A percentile compares a stretch with the other conserved stretches of the same genome.
These are phyloP conservation scores for Globisporangium emineosum DNA, from an alignment of 352 stramenopile genomes.

Conservation along the genomic window DNA sequence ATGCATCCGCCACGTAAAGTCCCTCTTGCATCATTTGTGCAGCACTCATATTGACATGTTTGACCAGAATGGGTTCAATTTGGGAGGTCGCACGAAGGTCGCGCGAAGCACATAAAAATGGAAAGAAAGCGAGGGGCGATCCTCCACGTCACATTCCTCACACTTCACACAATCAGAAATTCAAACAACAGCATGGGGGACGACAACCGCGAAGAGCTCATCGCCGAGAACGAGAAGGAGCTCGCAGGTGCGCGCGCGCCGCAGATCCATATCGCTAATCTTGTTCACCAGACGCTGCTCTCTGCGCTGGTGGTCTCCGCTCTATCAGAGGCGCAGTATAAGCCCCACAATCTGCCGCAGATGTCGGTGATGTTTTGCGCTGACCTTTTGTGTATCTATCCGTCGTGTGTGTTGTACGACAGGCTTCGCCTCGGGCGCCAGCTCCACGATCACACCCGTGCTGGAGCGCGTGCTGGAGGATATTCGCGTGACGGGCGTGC, in stretches of 20 bases:
- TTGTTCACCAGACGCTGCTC: neutral
- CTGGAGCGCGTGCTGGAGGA: conserved; percentile 65
- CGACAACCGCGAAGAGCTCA: conserved; percentile 35
- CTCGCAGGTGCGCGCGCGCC: conserved; percentile 39
- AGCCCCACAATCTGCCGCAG: neutral
- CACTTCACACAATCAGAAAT: conserved; percentile 3
- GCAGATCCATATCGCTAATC: neutral
- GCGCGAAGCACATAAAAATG: conserved; percentile 10
- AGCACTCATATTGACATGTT: too few species aligned
- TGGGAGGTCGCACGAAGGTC: conserved; percentile 7
- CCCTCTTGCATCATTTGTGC: too few species aligned
- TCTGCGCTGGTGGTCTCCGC: neutral
- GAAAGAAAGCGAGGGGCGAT: conserved; percentile 10
- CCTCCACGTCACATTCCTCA: conserved; percentile 5
- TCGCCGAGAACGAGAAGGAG: conserved; percentile 68
- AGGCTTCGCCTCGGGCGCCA: conserved; percentile 55
- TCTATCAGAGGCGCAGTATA: neutral
- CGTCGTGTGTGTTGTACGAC: neutral
- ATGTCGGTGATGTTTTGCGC: neutral
- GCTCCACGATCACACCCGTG: conserved; percentile 41
- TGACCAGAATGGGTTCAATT: conserved; percentile 1
- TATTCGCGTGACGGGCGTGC: conserved; percentile 62
- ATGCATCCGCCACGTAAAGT: too few species aligned
- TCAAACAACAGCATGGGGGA: conserved; percentile 7
- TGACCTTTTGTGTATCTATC: neutral